These are phyloP conservation scores for Aphanomyces invadans DNA, from an alignment of 352 stramenopile species.

Conservation along the genomic window DNA sequence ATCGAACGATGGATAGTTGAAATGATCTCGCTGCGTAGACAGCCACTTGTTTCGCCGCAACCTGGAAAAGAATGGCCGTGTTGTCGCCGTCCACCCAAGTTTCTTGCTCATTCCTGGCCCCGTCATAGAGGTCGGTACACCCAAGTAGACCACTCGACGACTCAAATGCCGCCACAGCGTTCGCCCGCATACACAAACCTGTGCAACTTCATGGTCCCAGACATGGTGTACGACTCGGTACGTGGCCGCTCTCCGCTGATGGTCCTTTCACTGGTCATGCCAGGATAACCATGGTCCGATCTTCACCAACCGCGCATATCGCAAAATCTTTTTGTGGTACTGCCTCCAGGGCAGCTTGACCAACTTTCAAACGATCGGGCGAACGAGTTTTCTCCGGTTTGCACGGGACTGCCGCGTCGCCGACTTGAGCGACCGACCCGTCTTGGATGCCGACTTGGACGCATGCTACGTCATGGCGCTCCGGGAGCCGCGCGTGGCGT, in stretches of 20 bases:
- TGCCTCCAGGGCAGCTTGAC: conserved; percentile 50
- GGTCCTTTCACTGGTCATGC: neutral
- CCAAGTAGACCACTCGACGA: neutral
- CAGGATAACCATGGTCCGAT: conserved; percentile 27
- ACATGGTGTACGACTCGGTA: conserved; percentile 19
- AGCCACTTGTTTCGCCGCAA: conserved; percentile 25
- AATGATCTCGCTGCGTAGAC: conserved; percentile 38
- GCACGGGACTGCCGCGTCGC: conserved; percentile 52
- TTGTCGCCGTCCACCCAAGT: conserved; percentile 19
- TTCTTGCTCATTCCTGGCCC: conserved; percentile 14
- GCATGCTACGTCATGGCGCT: conserved; percentile 29
- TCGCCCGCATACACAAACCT: conserved; percentile 26
- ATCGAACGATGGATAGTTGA: conserved; percentile 28
- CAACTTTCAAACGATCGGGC: conserved; percentile 55
- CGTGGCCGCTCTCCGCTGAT: neutral
- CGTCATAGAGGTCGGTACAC: neutral
- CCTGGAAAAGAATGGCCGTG: conserved; percentile 15
- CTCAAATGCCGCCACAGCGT: neutral
- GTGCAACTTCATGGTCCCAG: conserved; percentile 27
- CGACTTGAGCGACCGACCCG: conserved; percentile 25
- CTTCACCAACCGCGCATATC: conserved; percentile 47
- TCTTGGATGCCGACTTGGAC: conserved; percentile 50
- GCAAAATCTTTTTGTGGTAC: conserved; percentile 61
- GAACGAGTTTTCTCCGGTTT: conserved; percentile 56
- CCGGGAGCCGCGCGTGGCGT: neutral